Base-by-base conservation (phyloP, 2,329 filamentous ascomycete species). In the Nectriaceae sp. region DNA sequence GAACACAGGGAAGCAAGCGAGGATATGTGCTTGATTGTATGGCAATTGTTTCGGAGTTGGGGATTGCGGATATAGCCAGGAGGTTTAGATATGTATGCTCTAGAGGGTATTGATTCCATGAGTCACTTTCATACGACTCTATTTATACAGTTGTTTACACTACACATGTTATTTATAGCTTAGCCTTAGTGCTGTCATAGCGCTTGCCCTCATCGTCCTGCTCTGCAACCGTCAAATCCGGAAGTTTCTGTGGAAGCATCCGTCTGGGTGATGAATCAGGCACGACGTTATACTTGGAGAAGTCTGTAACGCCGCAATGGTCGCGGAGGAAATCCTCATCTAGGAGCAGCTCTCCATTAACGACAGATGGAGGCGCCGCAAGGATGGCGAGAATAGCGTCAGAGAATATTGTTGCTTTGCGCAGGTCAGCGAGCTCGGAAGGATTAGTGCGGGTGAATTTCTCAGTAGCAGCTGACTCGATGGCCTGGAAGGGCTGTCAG, bases 291-390 rank as follows among this genome's bases (percentile, higher is more conserved):
- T 95, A 95, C 60, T 83, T 80, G 0, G 77, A 77, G 59, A 95
- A 94, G 64, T 95, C 88, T 0, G 70, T 75, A 3, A 91, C 74
- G 1, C 85, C 84, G 18, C 71, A 75, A 50, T 85, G 76, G 5
- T 79, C 74, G 16, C 87, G 75, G 22, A 95, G 73, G 56, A 91
- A 94, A 63, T 95, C 90, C 65, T 95, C 90, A 60, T 95, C 90
- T 1, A 91, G 78, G 49, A 86, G 76, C 4, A 93, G 71, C 37
- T 82, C 70, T 0, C 90, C 90, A 63, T 90, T 95, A 19, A 94
- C 85, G 4, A 69, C 67, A 1, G 71, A 54, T 0, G 82, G 70
- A 0, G 85, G 82, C 0, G 86, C 78, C 10, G 70, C 66, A 2
- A 94, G 73, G 68, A 95, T 87, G 2, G 80, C 87, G 1, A 93